Conservation (phyloP, 2,329 filamentous ascomycete genomes). For the Colletotrichum eremochloae region DNA sequence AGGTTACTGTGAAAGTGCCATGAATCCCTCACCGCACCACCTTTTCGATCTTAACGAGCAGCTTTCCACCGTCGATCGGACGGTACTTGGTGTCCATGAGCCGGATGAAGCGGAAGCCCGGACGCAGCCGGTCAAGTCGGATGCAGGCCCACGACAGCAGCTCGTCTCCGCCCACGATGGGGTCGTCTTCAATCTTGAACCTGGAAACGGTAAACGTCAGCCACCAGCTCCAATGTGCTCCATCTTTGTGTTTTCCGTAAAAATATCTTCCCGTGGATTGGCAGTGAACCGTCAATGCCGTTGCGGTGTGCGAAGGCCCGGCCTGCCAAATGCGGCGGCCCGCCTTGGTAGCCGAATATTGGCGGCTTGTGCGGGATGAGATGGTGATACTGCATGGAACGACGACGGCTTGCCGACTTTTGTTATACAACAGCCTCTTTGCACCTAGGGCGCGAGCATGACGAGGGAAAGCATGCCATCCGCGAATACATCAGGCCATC, state of each 20-base stretch:
- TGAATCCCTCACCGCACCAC: constrained; percentile 51
- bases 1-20: constrained; percentile 13
- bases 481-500: constrained; percentile 31
- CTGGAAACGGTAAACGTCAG: constrained; percentile 53
- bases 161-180: constrained; percentile 53
- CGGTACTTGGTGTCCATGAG: constrained; percentile 62
- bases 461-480: constrained; percentile 18
- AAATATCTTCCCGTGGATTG: constrained; percentile 14
- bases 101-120: constrained; percentile 67
- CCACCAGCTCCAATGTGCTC: constrained; percentile 13
- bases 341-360: constrained; percentile 22
- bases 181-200: constrained; percentile 67
- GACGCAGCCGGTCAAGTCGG: constrained; percentile 68
- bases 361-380: constrained; percentile 14
- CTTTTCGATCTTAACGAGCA: constrained; percentile 68
- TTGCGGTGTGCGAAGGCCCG: constrained; percentile 32
- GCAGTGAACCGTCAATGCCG: neutral
- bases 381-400: constrained; percentile 18
- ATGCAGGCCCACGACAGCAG: constrained; percentile 70
- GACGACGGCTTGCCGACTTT: neutral
- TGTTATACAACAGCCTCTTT: constrained; percentile 10
- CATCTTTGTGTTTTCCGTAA: neutral
- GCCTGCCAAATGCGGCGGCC: constrained; percentile 38
- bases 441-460: constrained; percentile 9
- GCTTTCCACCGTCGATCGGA: constrained; percentile 59